Conservation (phyloP, 331 rosid species). For the Spiraea crenata region DNA sequence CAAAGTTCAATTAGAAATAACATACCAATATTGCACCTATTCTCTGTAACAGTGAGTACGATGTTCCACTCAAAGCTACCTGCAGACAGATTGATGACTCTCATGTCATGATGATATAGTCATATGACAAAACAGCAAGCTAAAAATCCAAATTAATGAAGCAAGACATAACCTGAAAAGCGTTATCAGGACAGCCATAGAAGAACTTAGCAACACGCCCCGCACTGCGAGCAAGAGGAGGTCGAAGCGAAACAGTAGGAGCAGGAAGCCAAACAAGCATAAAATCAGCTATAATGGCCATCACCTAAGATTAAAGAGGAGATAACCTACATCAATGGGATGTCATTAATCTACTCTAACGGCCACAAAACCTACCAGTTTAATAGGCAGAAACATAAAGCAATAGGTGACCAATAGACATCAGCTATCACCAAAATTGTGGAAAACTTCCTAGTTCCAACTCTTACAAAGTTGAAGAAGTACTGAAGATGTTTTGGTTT, state of each 20-base stretch:
- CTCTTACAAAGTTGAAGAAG: not conserved
- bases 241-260: conserved; percentile 46
- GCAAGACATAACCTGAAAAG: conserved; percentile 39
- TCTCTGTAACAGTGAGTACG: conserved; percentile 43
- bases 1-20: not conserved
- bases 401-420: not conserved
- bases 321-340: not conserved
- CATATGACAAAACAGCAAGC: not conserved
- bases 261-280: conserved; percentile 64
- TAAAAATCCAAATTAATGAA: not conserved
- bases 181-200: conserved; percentile 53
- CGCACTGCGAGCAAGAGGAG: conserved; percentile 39
- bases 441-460: not conserved
- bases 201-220: conserved; percentile 44
- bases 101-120: not conserved
- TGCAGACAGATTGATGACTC: conserved; percentile 8
- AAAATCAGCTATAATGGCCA: conserved; percentile 56
- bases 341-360: not conserved
- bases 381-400: not conserved
- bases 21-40: conserved; percentile 46
- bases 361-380: not conserved
- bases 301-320: conserved; percentile 28
- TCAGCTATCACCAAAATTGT: not conserved
- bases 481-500: not conserved
- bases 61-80: conserved; percentile 49